Evolutionary conservation across 306 rosid genomes (phyloP), one percentile per base, ranked within the genome.

Genomic region (Astragalus glycyphyllos): DNA sequence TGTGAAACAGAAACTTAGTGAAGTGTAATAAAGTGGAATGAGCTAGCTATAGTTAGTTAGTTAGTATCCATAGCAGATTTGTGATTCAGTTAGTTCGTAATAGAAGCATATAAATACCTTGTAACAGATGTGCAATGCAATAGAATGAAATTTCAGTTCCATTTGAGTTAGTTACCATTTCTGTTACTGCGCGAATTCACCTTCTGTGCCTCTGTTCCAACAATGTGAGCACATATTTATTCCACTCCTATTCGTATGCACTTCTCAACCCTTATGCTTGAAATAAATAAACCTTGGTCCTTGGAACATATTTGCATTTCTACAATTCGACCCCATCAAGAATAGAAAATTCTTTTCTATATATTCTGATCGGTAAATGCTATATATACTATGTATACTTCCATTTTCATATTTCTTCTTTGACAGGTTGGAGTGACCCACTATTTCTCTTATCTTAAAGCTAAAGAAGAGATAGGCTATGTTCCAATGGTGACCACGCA

Each of bases 401-500:
- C 20, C 37, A 58, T 59, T 37, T 58, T 32, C 31, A 58, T 59
- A 8, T 71, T 53, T 75, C 74, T 68, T 67, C 65, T 79, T 69
- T 64, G 64, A 73, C 88, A 94, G 98, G 97, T 90, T 6, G 98
- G 97, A 23, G 91, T 94, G 67, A 83, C 87, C 45, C 93, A 91
- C 72, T 86, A 87, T 78, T 91, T 89, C 83, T 90, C 99, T 67
- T 86, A 80, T 64, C 90, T 89, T 60, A 91, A 94, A 82, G 99
- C 99, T 46, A 94, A 67, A 88, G 82, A 91, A 69, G 96, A 94
- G 79, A 82, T 94, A 64, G 96, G 97, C 16, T 94, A 91, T 76
- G 81, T 82, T 48, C 97, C 97, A 47, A 48, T 89, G 82, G 90
- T 87, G 44, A 83, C 73, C 65, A 72, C 96, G 20, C 78, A 16